A percentile compares a stretch with the other conserved stretches of the same genome.
Evolutionary conservation across 2,329 filamentous ascomycete genomes (phyloP).

Genomic region (Paecilomyces formosus): DNA sequence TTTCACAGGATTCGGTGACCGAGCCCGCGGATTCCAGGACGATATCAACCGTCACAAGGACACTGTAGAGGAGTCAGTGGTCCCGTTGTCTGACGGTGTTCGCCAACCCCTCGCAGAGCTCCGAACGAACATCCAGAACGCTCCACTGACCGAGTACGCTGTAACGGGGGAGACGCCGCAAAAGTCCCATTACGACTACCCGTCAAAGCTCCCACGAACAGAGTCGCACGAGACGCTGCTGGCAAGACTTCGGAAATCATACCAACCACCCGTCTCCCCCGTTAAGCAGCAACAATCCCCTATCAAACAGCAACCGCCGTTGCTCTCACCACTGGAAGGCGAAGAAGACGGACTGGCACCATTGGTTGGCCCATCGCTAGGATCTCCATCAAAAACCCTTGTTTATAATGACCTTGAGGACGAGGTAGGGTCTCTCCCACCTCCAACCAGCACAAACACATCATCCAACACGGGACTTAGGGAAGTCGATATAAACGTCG

Average conservation of each 20-base stretch:
- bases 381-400: slow-evolving; percentile 42
- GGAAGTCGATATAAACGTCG: slow-evolving; percentile 46
- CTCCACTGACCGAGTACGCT: slow-evolving; percentile 68
- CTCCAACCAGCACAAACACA: slow-evolving; percentile 18
- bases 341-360: slow-evolving; percentile 13
- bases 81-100: slow-evolving; percentile 52
- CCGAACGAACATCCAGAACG: slow-evolving; percentile 58
- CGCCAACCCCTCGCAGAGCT: slow-evolving; percentile 65
- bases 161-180: slow-evolving; percentile 81
- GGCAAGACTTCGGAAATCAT: slow-evolving; percentile 41
- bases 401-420: slow-evolving; percentile 45
- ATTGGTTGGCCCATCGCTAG: slow-evolving; percentile 13
- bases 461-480: slow-evolving; percentile 39
- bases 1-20: slow-evolving; percentile 60
- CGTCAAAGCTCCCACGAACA: slow-evolving; percentile 70
- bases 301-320: slow-evolving; percentile 12
- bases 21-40: slow-evolving; percentile 60
- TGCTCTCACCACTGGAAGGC: slow-evolving; percentile 17
- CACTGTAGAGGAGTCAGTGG: slow-evolving; percentile 53
- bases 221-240: slow-evolving; percentile 53
- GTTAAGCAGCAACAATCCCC: slow-evolving; percentile 10
- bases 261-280: slow-evolving; percentile 21
- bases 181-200: slow-evolving; percentile 74
- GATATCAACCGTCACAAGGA: slow-evolving; percentile 58
- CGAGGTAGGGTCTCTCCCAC: slow-evolving; percentile 26